phyloP scores from a whole-genome alignment of 495 filamentous ascomycete species.

The Xylaria bambusicola region DNA sequence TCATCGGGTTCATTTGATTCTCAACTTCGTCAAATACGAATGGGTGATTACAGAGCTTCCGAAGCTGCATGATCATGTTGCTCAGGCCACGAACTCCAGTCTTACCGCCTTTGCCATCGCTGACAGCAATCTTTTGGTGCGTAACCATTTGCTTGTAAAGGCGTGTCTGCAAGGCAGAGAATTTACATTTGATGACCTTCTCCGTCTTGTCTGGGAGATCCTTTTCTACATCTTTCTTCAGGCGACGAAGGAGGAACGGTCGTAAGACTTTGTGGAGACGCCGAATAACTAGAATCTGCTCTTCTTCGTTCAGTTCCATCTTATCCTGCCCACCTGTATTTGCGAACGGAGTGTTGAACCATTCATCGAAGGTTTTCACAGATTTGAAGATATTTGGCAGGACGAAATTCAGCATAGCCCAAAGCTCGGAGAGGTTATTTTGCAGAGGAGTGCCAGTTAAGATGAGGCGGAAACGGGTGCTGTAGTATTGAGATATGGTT shows the following conservation, averaged over 20 bases:
- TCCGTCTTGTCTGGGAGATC: conserved; percentile 98
- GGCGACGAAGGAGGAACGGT: conserved; percentile 94
- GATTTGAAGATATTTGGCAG: conserved; percentile 99
- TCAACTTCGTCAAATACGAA: conserved; percentile 98
- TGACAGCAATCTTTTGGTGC: conserved; percentile 89
- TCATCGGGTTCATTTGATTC: conserved; percentile 92
- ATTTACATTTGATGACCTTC: conserved; percentile 98
- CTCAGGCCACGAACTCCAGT: conserved; percentile 92
- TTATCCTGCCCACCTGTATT: conserved; percentile 97
- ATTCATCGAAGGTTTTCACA: conserved; percentile 98
- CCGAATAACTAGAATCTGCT: conserved; percentile 95
- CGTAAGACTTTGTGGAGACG: conserved; percentile 97
- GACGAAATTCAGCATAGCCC: conserved; percentile 97
- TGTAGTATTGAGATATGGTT: conserved; percentile 93
- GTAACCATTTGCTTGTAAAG: conserved; percentile 96
- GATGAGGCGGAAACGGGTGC: conserved; percentile 90
- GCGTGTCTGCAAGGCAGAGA: conserved; percentile 89
- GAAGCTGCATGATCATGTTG: conserved; percentile 99
- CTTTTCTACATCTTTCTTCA: conserved; percentile 99
- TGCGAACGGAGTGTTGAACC: conserved; percentile 99
- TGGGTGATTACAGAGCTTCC: conserved; percentile 98
- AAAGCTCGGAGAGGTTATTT: conserved; percentile 94
- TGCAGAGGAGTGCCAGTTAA: conserved; percentile 96
- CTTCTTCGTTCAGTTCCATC: conserved; percentile 99
- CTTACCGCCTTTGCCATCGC: conserved; percentile 94